Conservation (phyloP, 352 stramenopile species). For the Plasmopara viticola region DNA sequence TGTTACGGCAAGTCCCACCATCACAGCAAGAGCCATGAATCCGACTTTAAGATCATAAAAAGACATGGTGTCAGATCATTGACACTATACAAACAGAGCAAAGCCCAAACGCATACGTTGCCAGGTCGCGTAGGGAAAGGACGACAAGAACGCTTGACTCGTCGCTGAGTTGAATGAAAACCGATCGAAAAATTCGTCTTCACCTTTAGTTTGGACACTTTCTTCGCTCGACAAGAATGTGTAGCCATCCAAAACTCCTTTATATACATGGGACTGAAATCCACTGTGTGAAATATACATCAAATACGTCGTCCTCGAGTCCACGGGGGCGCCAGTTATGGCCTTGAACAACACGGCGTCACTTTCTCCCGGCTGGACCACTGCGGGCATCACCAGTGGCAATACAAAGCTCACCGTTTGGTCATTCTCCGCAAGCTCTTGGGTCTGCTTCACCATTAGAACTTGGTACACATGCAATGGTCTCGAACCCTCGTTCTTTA, state of each 20-base stretch:
- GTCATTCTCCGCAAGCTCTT: background rate
- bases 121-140: constrained; percentile 49
- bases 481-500: constrained; percentile 39
- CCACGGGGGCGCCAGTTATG: constrained; percentile 20
- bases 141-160: constrained; percentile 23
- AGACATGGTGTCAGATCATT: constrained; percentile 3
- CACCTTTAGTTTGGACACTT: constrained; percentile 21
- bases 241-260: constrained; percentile 35
- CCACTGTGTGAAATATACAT: constrained; percentile 67
- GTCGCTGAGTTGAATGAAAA: constrained; percentile 24
- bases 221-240: constrained; percentile 31
- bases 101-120: constrained; percentile 26
- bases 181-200: constrained; percentile 28
- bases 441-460: constrained; percentile 19
- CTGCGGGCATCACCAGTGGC: constrained; percentile 25
- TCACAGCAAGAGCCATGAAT: constrained; percentile 41
- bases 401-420: constrained; percentile 18
- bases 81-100: background rate
- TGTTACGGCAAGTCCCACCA: constrained; percentile 39
- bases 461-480: constrained; percentile 42
- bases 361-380: constrained; percentile 24
- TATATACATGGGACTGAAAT: constrained; percentile 43
- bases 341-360: constrained; percentile 27
- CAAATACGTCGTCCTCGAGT: constrained; percentile 25
- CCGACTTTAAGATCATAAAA: constrained; percentile 26